Conservation (phyloP, 2,329 filamentous ascomycete species). For the Alternaria dauci region DNA sequence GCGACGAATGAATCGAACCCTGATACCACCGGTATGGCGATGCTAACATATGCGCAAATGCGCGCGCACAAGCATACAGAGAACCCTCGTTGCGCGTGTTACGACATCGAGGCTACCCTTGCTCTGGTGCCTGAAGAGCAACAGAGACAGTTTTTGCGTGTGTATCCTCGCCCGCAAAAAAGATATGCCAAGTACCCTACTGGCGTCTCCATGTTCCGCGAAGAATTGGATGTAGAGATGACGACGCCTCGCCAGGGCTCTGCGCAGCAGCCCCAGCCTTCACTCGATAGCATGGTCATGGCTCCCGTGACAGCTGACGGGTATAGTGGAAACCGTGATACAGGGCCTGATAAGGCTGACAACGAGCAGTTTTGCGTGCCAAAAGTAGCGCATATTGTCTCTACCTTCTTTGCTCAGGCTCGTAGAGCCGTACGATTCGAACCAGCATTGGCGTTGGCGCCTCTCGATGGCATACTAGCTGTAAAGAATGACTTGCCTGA, state of each 20-base stretch:
- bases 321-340: background rate
- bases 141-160: background rate
- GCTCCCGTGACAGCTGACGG: background rate
- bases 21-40: background rate
- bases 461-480: background rate
- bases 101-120: background rate
- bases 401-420: background rate
- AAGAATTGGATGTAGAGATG: conserved; percentile 1
- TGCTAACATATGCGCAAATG: background rate
- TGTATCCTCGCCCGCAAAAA: background rate
- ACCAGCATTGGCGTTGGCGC: background rate
- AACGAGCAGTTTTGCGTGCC: background rate
- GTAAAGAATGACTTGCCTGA: background rate
- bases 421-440: background rate
- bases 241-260: background rate
- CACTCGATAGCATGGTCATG: background rate
- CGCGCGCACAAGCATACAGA: background rate
- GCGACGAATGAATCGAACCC: background rate
- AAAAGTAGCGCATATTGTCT: background rate
- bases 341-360: background rate
- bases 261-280: background rate
- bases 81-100: background rate
- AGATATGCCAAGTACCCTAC: background rate
- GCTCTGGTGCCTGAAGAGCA: background rate
- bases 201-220: conserved; percentile 4